These are phyloP conservation scores for Mesembryanthemum crystallinum DNA, from an alignment of 148 eudicot species.

Conservation along the genomic window DNA sequence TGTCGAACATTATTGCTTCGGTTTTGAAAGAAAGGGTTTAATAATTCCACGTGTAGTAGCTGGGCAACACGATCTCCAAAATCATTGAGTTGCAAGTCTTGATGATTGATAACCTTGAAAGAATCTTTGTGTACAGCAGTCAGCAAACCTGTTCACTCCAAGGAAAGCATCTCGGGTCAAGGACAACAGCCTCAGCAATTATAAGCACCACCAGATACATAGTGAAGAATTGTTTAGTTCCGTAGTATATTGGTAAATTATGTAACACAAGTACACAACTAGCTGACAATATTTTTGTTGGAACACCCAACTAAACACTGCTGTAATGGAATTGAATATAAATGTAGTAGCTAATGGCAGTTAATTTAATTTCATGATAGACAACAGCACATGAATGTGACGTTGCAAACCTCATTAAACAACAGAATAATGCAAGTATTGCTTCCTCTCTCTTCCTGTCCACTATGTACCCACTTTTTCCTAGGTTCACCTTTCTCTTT, in stretches of 20 bases:
- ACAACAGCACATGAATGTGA: conserved; percentile 22
- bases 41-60: conserved; percentile 79
- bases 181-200: conserved; percentile 6
- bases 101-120: conserved; percentile 70
- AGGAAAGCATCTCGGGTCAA: conserved; percentile 11
- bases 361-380: conserved; percentile 12
- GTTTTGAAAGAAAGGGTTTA: conserved; percentile 56
- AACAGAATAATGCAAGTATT: conserved; percentile 12
- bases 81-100: conserved; percentile 70
- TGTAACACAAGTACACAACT: conserved; percentile 7
- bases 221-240: conserved; percentile 12
- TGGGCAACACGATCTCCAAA: conserved; percentile 99
- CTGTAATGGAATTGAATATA: conserved; percentile 1
- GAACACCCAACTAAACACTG: conserved; percentile 8
- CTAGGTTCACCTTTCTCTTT: neutral
- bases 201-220: conserved; percentile 10
- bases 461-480: conserved; percentile 1
- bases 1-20: conserved; percentile 60
- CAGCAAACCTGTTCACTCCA: conserved; percentile 59
- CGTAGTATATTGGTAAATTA: neutral
- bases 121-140: conserved; percentile 91
- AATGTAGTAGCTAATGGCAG: conserved; percentile 14
- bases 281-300: conserved; percentile 15
- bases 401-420: conserved; percentile 21
- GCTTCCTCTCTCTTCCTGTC: conserved; percentile 2